Evolutionary conservation across 805 yeast species (phyloP).

Genomic region (Teunomyces lycoperdinae): DNA sequence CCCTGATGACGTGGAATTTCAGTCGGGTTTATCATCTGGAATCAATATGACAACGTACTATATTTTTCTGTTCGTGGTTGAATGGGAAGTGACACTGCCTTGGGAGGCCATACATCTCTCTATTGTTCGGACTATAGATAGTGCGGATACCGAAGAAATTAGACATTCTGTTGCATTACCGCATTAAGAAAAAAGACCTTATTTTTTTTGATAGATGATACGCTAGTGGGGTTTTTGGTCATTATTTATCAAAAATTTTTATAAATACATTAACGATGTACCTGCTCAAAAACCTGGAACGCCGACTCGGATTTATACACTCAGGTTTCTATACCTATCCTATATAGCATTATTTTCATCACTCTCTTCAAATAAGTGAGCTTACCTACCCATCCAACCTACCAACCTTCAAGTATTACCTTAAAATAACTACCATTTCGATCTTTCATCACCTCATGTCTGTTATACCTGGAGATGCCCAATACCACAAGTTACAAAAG

Average conservation of each 20-base stretch:
- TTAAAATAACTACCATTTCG: not conserved
- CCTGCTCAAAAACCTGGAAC: not conserved
- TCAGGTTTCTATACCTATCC: not conserved
- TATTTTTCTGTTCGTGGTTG: no score
- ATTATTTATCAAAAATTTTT: conserved; percentile 1
- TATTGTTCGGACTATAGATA: not conserved
- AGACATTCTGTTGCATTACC: conserved; percentile 3
- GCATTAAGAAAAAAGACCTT: conserved; percentile 1
- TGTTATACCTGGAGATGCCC: not conserved
- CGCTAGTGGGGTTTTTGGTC: conserved; percentile 3
- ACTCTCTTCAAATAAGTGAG: not conserved
- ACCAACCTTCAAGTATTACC: not conserved
- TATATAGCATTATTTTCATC: not conserved
- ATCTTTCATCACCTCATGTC: not conserved
- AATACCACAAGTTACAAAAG: conserved; percentile 1
- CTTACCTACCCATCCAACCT: not conserved
- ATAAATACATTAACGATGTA: not conserved
- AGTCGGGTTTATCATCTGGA: no score
- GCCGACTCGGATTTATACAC: not conserved
- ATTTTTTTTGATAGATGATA: conserved; percentile 1
- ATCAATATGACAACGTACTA: no score
- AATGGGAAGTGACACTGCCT: not conserved
- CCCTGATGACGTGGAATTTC: not conserved
- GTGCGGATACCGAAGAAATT: not conserved
- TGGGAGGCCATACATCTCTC: not conserved